A percentile compares a stretch with the other conserved stretches of the same genome.
phyloP scores from a whole-genome alignment of 2,329 filamentous ascomycete species.

The Phymatotrichopsis omnivora region DNA sequence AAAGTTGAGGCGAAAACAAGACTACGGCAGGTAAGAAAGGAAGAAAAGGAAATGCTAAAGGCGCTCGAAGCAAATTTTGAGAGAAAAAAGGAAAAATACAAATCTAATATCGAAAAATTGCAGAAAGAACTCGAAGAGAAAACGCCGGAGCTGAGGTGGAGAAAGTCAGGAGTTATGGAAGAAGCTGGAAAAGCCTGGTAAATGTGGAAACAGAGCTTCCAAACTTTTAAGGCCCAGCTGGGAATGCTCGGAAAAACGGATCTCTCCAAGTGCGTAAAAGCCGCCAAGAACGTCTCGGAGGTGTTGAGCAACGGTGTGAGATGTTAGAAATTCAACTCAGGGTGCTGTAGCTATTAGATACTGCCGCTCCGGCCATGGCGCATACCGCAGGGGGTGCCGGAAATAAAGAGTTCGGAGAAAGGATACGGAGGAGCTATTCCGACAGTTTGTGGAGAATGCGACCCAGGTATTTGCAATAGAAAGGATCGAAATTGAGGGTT shows the following conservation, averaged over 20 bases:
- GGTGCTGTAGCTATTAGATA: background rate
- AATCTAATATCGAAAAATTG: conserved; percentile 5
- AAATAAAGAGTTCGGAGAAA: background rate
- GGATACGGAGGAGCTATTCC: background rate
- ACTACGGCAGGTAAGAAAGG: conserved; percentile 2
- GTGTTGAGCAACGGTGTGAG: background rate
- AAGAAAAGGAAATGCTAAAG: conserved; percentile 7
- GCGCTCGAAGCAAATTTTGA: conserved; percentile 6
- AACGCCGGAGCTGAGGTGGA: background rate
- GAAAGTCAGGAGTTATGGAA: background rate
- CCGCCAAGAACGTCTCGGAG: background rate
- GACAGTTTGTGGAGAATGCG: background rate
- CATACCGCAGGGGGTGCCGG: background rate
- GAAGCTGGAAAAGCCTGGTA: conserved; percentile 7
- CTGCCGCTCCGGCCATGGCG: background rate
- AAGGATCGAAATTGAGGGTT: conserved; percentile 17
- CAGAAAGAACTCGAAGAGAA: conserved; percentile 7
- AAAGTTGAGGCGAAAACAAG: conserved; percentile 10
- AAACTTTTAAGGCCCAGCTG: too few relatives aligned
- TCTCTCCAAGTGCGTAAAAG: conserved; percentile 1
- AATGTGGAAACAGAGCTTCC: too few relatives aligned
- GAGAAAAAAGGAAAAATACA: background rate
- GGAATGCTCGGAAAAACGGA: too few relatives aligned
- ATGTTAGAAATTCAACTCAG: background rate
- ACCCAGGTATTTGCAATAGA: conserved; percentile 11